These are phyloP conservation scores for Xerocomellus dryophilus DNA, from an alignment of 768 basidiomycete genomes.

Conservation along the genomic window DNA sequence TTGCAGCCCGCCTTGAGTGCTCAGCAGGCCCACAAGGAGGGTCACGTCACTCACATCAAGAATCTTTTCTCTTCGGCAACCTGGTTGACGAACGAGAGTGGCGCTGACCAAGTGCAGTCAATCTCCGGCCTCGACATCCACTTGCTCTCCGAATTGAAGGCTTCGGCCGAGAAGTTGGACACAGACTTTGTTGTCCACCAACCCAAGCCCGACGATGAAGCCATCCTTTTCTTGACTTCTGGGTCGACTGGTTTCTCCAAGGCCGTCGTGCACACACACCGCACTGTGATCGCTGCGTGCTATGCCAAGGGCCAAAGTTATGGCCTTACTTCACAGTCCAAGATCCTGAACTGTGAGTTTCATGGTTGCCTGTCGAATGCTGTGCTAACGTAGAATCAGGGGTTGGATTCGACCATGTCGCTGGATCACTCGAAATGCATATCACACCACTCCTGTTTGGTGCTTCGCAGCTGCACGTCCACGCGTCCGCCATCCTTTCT, in stretches of 20 bases:
- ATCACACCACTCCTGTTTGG: slow-evolving; percentile 37
- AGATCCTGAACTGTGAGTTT: slow-evolving; percentile 39
- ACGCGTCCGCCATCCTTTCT: slow-evolving; percentile 24
- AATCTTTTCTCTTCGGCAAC: slow-evolving; percentile 29
- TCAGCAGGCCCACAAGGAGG: slow-evolving; percentile 32
- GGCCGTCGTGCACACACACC: slow-evolving; percentile 39
- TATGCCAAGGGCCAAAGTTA: slow-evolving; percentile 36
- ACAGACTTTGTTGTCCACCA: slow-evolving; percentile 18
- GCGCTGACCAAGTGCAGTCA: slow-evolving; percentile 24
- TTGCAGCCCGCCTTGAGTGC: slow-evolving; percentile 33
- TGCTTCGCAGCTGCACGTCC: slow-evolving; percentile 23
- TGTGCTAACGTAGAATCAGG: slow-evolving; percentile 17
- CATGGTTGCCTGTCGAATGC: not conserved
- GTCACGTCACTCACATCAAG: slow-evolving; percentile 29
- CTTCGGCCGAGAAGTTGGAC: slow-evolving; percentile 7
- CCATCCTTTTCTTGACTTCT: slow-evolving; percentile 38
- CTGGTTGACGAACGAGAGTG: slow-evolving; percentile 31
- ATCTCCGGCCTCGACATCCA: slow-evolving; percentile 26
- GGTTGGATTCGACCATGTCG: slow-evolving; percentile 48
- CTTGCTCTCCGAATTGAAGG: slow-evolving; percentile 23
- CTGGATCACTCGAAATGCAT: slow-evolving; percentile 42
- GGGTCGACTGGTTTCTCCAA: slow-evolving; percentile 46
- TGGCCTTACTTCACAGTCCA: slow-evolving; percentile 33
- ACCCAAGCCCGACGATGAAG: slow-evolving; percentile 28
- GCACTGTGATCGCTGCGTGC: slow-evolving; percentile 36